These are phyloP conservation scores for Fusarium praegraminearum DNA, from an alignment of 2,329 filamentous ascomycete species.

Conservation along the genomic window DNA sequence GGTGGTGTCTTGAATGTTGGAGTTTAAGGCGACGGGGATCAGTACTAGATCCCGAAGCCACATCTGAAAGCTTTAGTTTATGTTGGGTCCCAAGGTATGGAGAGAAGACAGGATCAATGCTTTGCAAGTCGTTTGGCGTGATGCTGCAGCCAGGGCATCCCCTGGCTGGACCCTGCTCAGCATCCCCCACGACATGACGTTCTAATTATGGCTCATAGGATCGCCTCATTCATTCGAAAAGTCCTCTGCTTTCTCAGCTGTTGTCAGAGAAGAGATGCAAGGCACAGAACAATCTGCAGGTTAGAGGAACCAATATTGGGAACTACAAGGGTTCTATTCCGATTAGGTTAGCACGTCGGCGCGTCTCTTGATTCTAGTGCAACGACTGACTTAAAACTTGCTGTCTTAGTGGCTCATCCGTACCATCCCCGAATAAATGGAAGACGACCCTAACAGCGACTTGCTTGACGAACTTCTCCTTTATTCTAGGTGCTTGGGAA, in stretches of 20 bases:
- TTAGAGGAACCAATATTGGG: slow-evolving; percentile 12
- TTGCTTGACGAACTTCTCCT: background rate
- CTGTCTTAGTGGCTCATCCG: slow-evolving; percentile 22
- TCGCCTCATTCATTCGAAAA: slow-evolving; percentile 16
- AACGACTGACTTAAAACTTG: slow-evolving; percentile 23
- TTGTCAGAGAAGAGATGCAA: background rate
- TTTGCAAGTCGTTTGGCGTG: slow-evolving; percentile 2
- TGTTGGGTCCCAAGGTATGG: background rate
- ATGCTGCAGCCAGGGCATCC: slow-evolving; percentile 10
- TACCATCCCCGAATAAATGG: background rate
- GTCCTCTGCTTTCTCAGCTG: background rate
- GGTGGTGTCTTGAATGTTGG: background rate
- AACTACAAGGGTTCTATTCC: slow-evolving; percentile 16
- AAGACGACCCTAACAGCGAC: background rate
- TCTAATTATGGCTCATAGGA: background rate
- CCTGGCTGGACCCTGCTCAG: background rate
- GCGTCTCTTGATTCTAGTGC: slow-evolving; percentile 40
- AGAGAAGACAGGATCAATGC: background rate
- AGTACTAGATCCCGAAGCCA: slow-evolving; percentile 31
- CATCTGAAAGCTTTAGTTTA: background rate
- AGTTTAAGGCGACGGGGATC: background rate
- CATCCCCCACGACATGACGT: slow-evolving; percentile 10
- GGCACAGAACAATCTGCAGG: slow-evolving; percentile 11
- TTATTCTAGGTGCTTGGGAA: background rate
- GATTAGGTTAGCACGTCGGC: slow-evolving; percentile 27